Percentiles rank a stretch among this genome's conserved stretches.
These are phyloP conservation scores for Beauveria caledonica DNA, from an alignment of 2,329 filamentous ascomycete species.

Conservation along the genomic window DNA sequence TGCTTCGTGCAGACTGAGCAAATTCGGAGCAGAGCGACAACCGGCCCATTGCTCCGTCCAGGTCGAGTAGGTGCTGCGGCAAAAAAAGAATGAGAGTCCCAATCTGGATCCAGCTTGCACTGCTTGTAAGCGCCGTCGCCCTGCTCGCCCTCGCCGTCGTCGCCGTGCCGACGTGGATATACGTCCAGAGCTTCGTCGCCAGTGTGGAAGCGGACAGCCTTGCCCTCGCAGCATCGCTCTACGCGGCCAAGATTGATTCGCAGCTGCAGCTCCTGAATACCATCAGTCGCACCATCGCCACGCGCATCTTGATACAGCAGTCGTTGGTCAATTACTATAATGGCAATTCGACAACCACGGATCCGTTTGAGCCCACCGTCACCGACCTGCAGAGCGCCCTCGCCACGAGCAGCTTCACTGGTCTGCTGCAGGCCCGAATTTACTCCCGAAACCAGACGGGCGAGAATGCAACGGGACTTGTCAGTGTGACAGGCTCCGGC, in stretches of 20 bases:
- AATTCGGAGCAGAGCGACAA: no score
- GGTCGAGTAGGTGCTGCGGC: no score
- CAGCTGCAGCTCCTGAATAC: slow-evolving; percentile 74
- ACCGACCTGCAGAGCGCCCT: slow-evolving; percentile 67
- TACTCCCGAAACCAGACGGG: slow-evolving; percentile 62
- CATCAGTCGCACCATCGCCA: slow-evolving; percentile 63
- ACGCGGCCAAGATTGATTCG: slow-evolving; percentile 71
- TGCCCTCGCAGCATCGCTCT: slow-evolving; percentile 73
- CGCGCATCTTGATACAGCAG: slow-evolving; percentile 51
- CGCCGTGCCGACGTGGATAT: slow-evolving; percentile 65
- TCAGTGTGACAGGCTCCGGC: slow-evolving; percentile 53
- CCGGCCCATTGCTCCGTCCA: no score
- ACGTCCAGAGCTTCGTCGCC: slow-evolving; percentile 46
- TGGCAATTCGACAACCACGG: slow-evolving; percentile 41
- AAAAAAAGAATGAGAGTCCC: slow-evolving; percentile 65
- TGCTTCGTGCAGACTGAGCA: no score
- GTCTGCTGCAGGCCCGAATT: slow-evolving; percentile 63
- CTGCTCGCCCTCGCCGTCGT: slow-evolving; percentile 70
- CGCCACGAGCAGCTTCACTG: slow-evolving; percentile 45
- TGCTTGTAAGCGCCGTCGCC: slow-evolving; percentile 68
- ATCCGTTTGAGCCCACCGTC: slow-evolving; percentile 53
- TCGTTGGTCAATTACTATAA: slow-evolving; percentile 43
- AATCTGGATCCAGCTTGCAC: slow-evolving; percentile 78
- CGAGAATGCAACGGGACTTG: slow-evolving; percentile 39
- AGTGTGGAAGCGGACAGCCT: slow-evolving; percentile 53